Evolutionary conservation across 495 filamentous ascomycete genomes (phyloP).

Genomic region (Annulohypoxylon moriforme): DNA sequence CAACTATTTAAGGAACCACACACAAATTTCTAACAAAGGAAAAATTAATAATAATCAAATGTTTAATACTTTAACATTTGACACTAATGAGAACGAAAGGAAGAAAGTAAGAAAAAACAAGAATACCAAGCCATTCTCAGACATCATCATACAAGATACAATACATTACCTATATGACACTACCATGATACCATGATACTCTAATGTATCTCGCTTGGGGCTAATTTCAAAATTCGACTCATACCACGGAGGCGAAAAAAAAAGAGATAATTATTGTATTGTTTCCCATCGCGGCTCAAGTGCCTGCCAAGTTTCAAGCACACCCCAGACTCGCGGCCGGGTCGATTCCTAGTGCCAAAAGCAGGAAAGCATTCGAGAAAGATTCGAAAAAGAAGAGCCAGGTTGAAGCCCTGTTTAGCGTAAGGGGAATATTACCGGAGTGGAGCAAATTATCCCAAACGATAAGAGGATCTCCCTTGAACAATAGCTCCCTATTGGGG

Average conservation of each 20-base stretch:
- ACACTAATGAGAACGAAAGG: not conserved
- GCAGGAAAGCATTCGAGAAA: constrained; percentile 49
- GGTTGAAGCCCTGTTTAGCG: constrained; percentile 47
- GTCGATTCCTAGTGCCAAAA: constrained; percentile 45
- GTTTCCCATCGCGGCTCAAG: constrained; percentile 44
- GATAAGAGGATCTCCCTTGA: constrained; percentile 48
- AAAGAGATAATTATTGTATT: constrained; percentile 23
- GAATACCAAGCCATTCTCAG: constrained; percentile 34
- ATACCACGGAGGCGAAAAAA: constrained; percentile 32
- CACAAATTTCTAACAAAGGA: constrained; percentile 22
- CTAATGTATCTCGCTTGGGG: constrained; percentile 33
- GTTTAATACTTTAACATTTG: no score
- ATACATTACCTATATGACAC: not conserved
- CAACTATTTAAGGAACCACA: constrained; percentile 3
- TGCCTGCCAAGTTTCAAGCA: constrained; percentile 43
- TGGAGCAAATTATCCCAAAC: constrained; percentile 43
- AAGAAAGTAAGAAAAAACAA: not conserved
- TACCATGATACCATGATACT: not conserved
- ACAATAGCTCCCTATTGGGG: constrained; percentile 30
- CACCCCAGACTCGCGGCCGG: constrained; percentile 45
- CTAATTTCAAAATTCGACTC: constrained; percentile 23
- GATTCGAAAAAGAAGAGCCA: constrained; percentile 47
- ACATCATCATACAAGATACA: constrained; percentile 16
- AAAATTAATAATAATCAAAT: not conserved
- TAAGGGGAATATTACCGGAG: constrained; percentile 51